A percentile compares a stretch with the other conserved stretches of the same genome.
Evolutionary conservation across 495 filamentous ascomycete species (phyloP).

Genomic region (Podospora pseudopauciseta): DNA sequence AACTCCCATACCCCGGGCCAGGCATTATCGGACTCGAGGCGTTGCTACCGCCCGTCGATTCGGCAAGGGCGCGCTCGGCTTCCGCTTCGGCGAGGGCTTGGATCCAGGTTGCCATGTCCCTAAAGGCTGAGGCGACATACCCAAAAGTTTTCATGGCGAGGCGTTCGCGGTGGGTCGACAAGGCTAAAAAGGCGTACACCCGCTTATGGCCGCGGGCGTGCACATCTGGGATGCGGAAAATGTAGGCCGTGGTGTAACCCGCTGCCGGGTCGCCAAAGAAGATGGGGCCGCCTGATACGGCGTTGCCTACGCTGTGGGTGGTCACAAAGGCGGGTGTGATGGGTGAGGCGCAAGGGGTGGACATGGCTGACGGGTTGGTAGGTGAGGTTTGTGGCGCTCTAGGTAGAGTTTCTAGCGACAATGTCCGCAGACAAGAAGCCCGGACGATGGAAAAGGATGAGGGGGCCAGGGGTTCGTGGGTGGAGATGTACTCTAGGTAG

Average conservation of each 20-base stretch:
- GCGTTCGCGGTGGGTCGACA: slow-evolving; percentile 66
- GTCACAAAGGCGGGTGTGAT: slow-evolving; percentile 46
- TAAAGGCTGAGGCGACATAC: slow-evolving; percentile 70
- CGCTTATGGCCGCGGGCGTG: slow-evolving; percentile 82
- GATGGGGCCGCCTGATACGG: slow-evolving; percentile 62
- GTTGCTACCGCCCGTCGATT: slow-evolving; percentile 34
- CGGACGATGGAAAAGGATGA: slow-evolving; percentile 79
- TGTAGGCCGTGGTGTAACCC: slow-evolving; percentile 88
- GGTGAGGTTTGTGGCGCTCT: slow-evolving; percentile 47
- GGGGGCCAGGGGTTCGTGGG: slow-evolving; percentile 71
- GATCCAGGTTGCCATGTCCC: slow-evolving; percentile 71
- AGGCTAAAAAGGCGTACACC: slow-evolving; percentile 83
- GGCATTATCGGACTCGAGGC: slow-evolving; percentile 32
- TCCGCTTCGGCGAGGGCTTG: slow-evolving; percentile 56
- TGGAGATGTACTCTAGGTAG: slow-evolving; percentile 80
- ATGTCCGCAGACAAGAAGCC: slow-evolving; percentile 77
- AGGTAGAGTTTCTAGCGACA: slow-evolving; percentile 81
- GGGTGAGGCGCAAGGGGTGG: slow-evolving; percentile 35
- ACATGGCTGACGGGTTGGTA: slow-evolving; percentile 30
- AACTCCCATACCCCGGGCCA: slow-evolving; percentile 30
- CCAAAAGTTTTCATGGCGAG: slow-evolving; percentile 72
- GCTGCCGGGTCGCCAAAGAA: slow-evolving; percentile 79
- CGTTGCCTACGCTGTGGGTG: slow-evolving; percentile 43
- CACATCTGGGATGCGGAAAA: slow-evolving; percentile 84
- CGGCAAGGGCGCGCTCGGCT: slow-evolving; percentile 49